These are phyloP conservation scores for Macrophomina pseudophaseolina DNA, from an alignment of 2,329 filamentous ascomycete species.

Conservation along the genomic window DNA sequence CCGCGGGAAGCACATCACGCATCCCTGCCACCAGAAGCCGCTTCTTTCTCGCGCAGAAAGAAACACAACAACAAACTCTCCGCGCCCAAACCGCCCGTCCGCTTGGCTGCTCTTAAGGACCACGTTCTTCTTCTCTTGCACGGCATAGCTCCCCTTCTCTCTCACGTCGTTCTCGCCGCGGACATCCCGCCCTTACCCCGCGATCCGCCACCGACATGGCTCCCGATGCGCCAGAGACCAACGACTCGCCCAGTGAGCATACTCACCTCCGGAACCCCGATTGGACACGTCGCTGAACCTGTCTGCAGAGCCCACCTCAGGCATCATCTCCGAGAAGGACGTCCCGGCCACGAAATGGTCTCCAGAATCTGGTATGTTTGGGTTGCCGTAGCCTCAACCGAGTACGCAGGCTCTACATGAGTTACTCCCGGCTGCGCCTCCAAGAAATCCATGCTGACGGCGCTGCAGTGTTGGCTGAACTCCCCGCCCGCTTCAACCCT, in stretches of 20 bases:
- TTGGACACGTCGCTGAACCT: constrained; percentile 6
- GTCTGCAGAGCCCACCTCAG: constrained; percentile 40
- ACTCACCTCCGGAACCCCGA: background rate
- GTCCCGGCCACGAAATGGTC: constrained; percentile 43
- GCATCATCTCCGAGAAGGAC: constrained; percentile 39
- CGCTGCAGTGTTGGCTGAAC: constrained; percentile 64
- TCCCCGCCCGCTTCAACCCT: constrained; percentile 63
- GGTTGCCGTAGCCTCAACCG: constrained; percentile 13
- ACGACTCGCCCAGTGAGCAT: constrained; percentile 42
- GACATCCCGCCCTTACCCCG: background rate
- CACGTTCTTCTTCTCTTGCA: background rate
- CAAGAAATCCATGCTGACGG: background rate
- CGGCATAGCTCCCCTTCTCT: background rate
- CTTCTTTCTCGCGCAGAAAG: background rate
- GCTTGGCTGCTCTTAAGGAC: background rate
- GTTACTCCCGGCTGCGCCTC: background rate
- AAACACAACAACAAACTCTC: background rate
- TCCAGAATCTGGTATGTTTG: constrained; percentile 52
- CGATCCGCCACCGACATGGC: constrained; percentile 18
- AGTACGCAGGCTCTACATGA: constrained; percentile 25
- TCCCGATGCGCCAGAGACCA: constrained; percentile 48
- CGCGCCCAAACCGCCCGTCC: background rate
- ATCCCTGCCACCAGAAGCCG: background rate
- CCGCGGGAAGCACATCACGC: background rate
- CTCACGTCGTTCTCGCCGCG: background rate